phyloP scores from a whole-genome alignment of 352 stramenopile species.

The Phytophthora colocasiae region DNA sequence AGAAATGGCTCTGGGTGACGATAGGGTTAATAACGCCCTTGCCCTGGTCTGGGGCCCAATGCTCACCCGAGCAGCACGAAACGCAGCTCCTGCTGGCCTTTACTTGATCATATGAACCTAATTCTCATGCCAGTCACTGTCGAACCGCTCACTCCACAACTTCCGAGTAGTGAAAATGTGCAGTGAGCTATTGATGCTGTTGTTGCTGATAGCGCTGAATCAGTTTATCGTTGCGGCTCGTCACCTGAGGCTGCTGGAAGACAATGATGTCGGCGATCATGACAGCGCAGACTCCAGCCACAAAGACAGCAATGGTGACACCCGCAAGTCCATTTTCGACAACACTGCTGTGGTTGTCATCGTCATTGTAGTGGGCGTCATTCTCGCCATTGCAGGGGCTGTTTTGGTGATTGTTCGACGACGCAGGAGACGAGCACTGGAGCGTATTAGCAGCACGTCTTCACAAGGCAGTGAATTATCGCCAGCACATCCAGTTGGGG shows the following conservation, averaged over 20 bases:
- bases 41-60: constrained; percentile 10
- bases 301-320: constrained; percentile 2
- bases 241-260: constrained; percentile 15
- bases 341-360: constrained; percentile 29
- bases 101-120: constrained; percentile 23
- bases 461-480: constrained; percentile 17
- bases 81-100: constrained; percentile 21
- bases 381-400: constrained; percentile 17
- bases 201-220: constrained; percentile 6
- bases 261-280: not conserved
- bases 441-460: constrained; percentile 28
- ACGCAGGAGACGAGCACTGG: constrained; percentile 21
- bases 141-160: constrained; percentile 14
- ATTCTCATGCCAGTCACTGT: not conserved
- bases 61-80: constrained; percentile 7
- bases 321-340: constrained; percentile 18
- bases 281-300: constrained; percentile 2
- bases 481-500: constrained; percentile 13
- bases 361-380: constrained; percentile 14
- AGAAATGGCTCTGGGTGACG: too few relatives aligned
- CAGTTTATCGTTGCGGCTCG: constrained; percentile 7
- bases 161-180: constrained; percentile 11
- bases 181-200: constrained; percentile 1
- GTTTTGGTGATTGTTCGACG: constrained; percentile 26
- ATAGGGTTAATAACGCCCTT: constrained; percentile 7